These are phyloP conservation scores for Psilocybe sp. DNA, from an alignment of 768 basidiomycete genomes.

Conservation along the genomic window DNA sequence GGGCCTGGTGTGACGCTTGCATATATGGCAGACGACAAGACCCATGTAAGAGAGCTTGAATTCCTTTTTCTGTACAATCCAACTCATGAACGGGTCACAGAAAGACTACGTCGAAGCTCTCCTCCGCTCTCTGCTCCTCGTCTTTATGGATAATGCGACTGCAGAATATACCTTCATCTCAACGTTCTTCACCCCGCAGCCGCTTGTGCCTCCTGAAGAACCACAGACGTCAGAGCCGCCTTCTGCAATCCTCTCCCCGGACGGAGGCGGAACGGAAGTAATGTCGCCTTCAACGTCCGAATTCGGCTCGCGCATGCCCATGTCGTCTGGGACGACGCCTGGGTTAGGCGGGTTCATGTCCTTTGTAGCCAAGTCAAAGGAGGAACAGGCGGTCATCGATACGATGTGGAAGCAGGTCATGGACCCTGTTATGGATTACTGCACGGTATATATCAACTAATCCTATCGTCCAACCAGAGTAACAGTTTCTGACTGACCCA, in stretches of 20 bases:
- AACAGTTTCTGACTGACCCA: too few species aligned
- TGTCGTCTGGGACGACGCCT: constrained; percentile 27
- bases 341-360: constrained; percentile 33
- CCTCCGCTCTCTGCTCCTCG: constrained; percentile 80
- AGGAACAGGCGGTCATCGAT: constrained; percentile 58
- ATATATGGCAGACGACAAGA: constrained; percentile 88
- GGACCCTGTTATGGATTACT: constrained; percentile 88
- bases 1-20: constrained; percentile 80
- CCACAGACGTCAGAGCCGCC: constrained; percentile 32
- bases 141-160: constrained; percentile 92
- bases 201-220: constrained; percentile 31
- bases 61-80: constrained; percentile 4
- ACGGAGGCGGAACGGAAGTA: constrained; percentile 35
- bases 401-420: constrained; percentile 89
- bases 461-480: too few species aligned
- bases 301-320: constrained; percentile 28
- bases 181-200: constrained; percentile 67
- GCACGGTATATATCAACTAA: constrained; percentile 63
- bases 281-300: constrained; percentile 52
- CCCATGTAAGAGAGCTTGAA: constrained; percentile 54
- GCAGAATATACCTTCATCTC: constrained; percentile 89
- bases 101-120: constrained; percentile 83
- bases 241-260: constrained; percentile 42
- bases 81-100: constrained; percentile 33
- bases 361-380: constrained; percentile 43